Evolutionary conservation across 164 flowering plant species (phyloP).

Genomic region (Aristolochia contorta): DNA sequence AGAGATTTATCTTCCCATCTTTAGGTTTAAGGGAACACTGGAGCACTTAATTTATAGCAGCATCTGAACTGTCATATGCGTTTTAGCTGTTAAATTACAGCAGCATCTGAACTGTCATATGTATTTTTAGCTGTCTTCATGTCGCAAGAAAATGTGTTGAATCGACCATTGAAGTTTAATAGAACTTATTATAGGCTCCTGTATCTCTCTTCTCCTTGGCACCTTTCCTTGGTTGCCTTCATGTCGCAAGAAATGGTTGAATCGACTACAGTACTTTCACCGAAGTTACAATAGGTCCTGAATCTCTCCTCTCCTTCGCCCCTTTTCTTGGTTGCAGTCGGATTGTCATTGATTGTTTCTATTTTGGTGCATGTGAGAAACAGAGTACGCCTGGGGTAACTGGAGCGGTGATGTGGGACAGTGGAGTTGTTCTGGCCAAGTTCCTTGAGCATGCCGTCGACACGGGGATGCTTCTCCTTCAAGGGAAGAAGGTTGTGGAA

Average conservation of each 20-base stretch:
- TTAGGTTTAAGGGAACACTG: too few relatives aligned
- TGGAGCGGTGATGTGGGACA: conserved; percentile 95
- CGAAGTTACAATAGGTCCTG: not conserved
- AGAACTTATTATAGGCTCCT: not conserved
- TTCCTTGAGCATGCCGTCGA: conserved; percentile 82
- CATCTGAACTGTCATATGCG: too few relatives aligned
- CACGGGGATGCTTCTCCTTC: conserved; percentile 43
- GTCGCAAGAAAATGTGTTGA: not conserved
- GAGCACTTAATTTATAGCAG: too few relatives aligned
- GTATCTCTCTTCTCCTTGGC: not conserved
- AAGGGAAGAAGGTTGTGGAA: conserved; percentile 67
- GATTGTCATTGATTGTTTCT: too few relatives aligned
- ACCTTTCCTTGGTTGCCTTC: not conserved
- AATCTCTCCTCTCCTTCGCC: not conserved
- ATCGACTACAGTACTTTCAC: not conserved
- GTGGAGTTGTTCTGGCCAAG: conserved; percentile 80
- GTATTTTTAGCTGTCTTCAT: not conserved
- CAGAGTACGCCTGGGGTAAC: conserved; percentile 81
- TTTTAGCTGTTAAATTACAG: too few relatives aligned
- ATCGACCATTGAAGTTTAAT: too few relatives aligned
- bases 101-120: too few relatives aligned
- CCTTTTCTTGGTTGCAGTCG: not conserved
- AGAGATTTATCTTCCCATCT: too few relatives aligned
- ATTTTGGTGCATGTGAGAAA: not conserved
- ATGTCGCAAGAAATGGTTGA: not conserved